Evolutionary conservation across 768 basidiomycete species (phyloP).

Genomic region (Suillus spraguei): DNA sequence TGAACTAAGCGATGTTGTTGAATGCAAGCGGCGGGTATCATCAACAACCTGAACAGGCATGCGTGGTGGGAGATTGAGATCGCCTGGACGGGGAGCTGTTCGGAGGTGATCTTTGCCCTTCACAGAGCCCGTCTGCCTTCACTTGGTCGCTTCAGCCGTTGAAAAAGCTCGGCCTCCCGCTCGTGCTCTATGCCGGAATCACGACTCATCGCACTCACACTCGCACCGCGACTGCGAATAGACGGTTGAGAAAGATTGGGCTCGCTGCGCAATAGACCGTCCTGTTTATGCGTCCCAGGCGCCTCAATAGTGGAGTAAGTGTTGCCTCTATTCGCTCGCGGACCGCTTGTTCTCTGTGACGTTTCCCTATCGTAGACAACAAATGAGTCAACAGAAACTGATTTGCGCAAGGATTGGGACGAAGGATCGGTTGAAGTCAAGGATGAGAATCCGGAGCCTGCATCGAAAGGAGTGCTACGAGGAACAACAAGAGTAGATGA

Average conservation of each 20-base stretch:
- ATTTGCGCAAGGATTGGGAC: slow-evolving; percentile 58
- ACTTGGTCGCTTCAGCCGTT: slow-evolving; percentile 40
- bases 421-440: slow-evolving; percentile 25
- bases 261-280: slow-evolving; percentile 29
- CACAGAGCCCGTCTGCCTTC: slow-evolving; percentile 50
- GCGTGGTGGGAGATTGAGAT: slow-evolving; percentile 64
- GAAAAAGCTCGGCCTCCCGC: slow-evolving; percentile 58
- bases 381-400: slow-evolving; percentile 79
- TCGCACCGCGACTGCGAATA: slow-evolving; percentile 56
- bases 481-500: slow-evolving; percentile 37
- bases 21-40: slow-evolving; percentile 40
- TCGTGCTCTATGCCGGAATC: slow-evolving; percentile 43
- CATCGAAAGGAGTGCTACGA: slow-evolving; percentile 8
- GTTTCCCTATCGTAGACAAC: slow-evolving; percentile 46
- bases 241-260: slow-evolving; percentile 34
- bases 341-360: slow-evolving; percentile 28
- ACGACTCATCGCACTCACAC: slow-evolving; percentile 49
- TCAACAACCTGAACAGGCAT: slow-evolving; percentile 42
- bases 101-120: slow-evolving; percentile 47
- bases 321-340: slow-evolving; percentile 42
- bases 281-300: slow-evolving; percentile 34
- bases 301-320: slow-evolving; percentile 38
- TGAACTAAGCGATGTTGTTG: slow-evolving; percentile 41
- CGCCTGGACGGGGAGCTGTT: slow-evolving; percentile 52
- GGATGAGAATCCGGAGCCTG: slow-evolving; percentile 8